Conservation (phyloP, 768 basidiomycete species). For the Tylopilus felleus region DNA sequence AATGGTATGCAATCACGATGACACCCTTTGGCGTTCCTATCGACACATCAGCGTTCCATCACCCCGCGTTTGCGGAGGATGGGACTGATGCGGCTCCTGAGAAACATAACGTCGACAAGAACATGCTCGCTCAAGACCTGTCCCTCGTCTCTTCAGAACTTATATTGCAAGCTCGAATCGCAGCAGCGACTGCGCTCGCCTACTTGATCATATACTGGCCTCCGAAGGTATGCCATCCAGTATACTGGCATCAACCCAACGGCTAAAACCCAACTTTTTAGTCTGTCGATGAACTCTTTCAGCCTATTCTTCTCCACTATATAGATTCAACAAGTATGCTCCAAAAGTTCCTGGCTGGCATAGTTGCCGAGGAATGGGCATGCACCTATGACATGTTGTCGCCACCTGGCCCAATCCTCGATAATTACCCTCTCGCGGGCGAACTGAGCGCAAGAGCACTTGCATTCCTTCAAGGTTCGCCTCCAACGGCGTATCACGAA, state of each 20-base stretch:
- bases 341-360: constrained; percentile 82
- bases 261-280: constrained; percentile 14
- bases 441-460: constrained; percentile 70
- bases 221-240: constrained; percentile 38
- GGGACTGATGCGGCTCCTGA: constrained; percentile 47
- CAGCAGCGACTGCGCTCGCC: constrained; percentile 75
- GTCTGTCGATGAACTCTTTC: constrained; percentile 63
- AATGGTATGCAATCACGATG: constrained; percentile 89
- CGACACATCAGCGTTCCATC: constrained; percentile 66
- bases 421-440: constrained; percentile 56
- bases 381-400: constrained; percentile 42
- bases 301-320: constrained; percentile 74
- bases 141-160: constrained; percentile 75
- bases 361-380: constrained; percentile 93
- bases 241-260: not conserved
- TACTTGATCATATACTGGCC: constrained; percentile 69
- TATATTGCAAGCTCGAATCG: constrained; percentile 75
- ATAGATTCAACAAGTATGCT: constrained; percentile 87
- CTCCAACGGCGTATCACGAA: constrained; percentile 85
- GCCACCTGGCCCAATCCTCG: constrained; percentile 43
- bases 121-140: constrained; percentile 88
- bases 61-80: constrained; percentile 48
- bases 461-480: constrained; percentile 65
- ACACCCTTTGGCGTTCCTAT: constrained; percentile 83
- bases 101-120: constrained; percentile 94